Base-by-base conservation (phyloP, 805 yeast species). In the Saccharomycopsis sp. region DNA sequence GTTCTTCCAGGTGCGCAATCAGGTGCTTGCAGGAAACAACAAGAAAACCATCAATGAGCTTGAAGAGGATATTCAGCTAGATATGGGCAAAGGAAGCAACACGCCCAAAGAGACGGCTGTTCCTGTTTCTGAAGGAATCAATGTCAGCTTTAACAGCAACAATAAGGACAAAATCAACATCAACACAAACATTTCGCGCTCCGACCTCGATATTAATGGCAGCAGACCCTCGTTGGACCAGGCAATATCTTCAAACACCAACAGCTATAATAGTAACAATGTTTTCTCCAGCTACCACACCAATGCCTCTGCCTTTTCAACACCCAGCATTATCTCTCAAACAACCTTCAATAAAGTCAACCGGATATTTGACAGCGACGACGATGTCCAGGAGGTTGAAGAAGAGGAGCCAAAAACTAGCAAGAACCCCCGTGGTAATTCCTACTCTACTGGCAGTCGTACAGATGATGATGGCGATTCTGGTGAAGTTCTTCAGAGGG, bases 1-100 rank as follows among this genome's bases (percentile, higher is more conserved):
- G 46, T 79, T 77, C 61, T 69, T 71, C 40, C 66, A 65, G 34
- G 34, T 73, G 21, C 63, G 67, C 60, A 63, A 5, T 58, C 63
- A 47, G 50, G 59, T 24, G 52, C 63, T 40, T 62, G 5, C 53
- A 48, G 57, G 54, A 55, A 20, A 21, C 55, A 5, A 41, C 57
- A n/a, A 63, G 61, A 54, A 65, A 62, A 29, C 24, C 1, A 23
- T 37, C 34, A 44, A 44, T 12, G 48, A n/a, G 16, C 8, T 44
- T n/a, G 21, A 44, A 5, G 21, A 44, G 18, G 48, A 44, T 44
- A 44, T 18, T 5, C 18, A 44, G 21, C 21, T 44, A 16, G 21
- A 44, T 16, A 18, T 44, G 18, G 15, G 5, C 37, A 44, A n/a
- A 24, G 14, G 2, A 15, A 41, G 46, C 16, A 41, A 24, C 2